Evolutionary conservation across 1,284 basidiomycete species (phyloP).

Genomic region (Cryptococcus maquisensis): DNA sequence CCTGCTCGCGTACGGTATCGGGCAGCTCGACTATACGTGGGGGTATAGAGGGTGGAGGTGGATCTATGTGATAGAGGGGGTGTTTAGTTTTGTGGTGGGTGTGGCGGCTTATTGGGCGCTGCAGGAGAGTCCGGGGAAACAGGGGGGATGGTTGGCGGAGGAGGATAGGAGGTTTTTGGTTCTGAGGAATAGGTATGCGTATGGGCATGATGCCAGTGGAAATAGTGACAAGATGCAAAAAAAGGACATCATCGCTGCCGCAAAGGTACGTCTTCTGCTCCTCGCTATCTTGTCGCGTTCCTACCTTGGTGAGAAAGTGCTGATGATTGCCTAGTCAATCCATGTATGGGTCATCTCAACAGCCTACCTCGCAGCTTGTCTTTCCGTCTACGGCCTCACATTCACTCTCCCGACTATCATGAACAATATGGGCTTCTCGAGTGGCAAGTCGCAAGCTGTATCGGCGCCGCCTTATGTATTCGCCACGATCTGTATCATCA

Average conservation of each 20-base stretch:
- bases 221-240: conserved; percentile 10
- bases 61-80: conserved; percentile 27
- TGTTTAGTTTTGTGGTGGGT: conserved; percentile 16
- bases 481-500: conserved; percentile 17
- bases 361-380: conserved; percentile 14
- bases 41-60: conserved; percentile 29
- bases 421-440: conserved; percentile 37
- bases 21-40: conserved; percentile 23
- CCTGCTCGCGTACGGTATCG: conserved; percentile 33
- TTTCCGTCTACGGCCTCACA: conserved; percentile 55
- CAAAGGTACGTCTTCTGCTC: conserved; percentile 15
- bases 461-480: conserved; percentile 10
- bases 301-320: background rate
- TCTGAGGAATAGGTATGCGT: conserved; percentile 18
- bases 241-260: conserved; percentile 8
- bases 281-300: too few relatives aligned
- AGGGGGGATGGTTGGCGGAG: conserved; percentile 16
- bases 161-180: conserved; percentile 19
- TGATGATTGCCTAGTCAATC: conserved; percentile 11
- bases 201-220: conserved; percentile 13
- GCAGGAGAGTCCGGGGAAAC: conserved; percentile 15
- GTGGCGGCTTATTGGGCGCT: conserved; percentile 15
- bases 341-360: conserved; percentile 19
- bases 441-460: conserved; percentile 48
- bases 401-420: conserved; percentile 10